Evolutionary conservation across 2,329 filamentous ascomycete species (phyloP).

Genomic region (Fusarium sp.): DNA sequence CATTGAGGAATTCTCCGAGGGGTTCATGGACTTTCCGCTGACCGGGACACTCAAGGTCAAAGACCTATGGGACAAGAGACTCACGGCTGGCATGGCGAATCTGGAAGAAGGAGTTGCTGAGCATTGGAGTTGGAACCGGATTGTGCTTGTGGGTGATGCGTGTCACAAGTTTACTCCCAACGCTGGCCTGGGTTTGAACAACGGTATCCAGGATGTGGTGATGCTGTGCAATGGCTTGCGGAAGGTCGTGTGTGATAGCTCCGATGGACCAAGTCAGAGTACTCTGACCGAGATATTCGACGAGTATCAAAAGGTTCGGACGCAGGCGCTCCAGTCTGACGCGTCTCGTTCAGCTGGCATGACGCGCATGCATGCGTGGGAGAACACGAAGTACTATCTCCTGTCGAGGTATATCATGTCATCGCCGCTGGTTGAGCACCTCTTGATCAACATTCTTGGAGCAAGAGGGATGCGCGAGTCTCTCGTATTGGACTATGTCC

Average conservation of each 20-base stretch:
- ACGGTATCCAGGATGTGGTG: slow-evolving; percentile 2
- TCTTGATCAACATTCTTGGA: not conserved
- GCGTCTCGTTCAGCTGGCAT: not conserved
- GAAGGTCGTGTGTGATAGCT: not conserved
- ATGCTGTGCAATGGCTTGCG: not conserved
- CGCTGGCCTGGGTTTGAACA: slow-evolving; percentile 47
- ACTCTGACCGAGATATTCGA: not conserved
- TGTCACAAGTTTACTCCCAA: slow-evolving; percentile 51
- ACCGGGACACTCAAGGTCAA: not conserved
- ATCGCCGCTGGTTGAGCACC: not conserved
- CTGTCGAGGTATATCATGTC: not conserved
- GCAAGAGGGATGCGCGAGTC: not conserved
- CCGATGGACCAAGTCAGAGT: not conserved
- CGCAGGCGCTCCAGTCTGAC: not conserved
- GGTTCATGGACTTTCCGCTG: not conserved
- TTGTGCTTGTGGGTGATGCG: slow-evolving; percentile 36
- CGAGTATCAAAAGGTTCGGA: not conserved
- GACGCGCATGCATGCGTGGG: not conserved
- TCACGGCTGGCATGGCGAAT: not conserved
- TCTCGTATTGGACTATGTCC: not conserved
- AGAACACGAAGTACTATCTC: not conserved
- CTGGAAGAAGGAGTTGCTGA: not conserved
- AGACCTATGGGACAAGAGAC: not conserved
- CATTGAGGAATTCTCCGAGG: not conserved
- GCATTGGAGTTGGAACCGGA: not conserved